Percentiles rank a stretch among this genome's conserved stretches.
Evolutionary conservation across 2,329 filamentous ascomycete species (phyloP).

Genomic region (Cladophialophora immunda): DNA sequence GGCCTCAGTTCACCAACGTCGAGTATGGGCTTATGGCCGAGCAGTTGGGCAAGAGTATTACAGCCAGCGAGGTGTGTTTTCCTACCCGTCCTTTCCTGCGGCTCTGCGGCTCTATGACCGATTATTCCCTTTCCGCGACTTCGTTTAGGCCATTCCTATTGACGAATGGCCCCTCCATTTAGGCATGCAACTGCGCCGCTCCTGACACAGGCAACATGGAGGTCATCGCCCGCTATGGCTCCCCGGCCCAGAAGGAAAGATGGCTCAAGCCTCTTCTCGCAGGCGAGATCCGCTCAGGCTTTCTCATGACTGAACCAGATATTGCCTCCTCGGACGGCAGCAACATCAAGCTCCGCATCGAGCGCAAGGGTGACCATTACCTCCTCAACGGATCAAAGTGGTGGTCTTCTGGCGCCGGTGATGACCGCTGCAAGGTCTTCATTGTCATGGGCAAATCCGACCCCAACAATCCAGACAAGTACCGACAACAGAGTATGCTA

Average conservation of each 20-base stretch:
- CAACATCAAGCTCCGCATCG: slow-evolving; percentile 88
- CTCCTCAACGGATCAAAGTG: slow-evolving; percentile 97
- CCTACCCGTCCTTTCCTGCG: neutral
- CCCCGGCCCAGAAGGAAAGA: slow-evolving; percentile 73
- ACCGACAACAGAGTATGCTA: slow-evolving; percentile 92
- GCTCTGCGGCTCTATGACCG: too few species aligned
- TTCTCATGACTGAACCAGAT: slow-evolving; percentile 93
- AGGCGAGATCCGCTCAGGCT: slow-evolving; percentile 86
- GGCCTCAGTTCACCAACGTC: slow-evolving; percentile 83
- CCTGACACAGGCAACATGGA: slow-evolving; percentile 98
- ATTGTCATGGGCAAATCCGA: slow-evolving; percentile 97
- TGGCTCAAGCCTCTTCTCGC: slow-evolving; percentile 85
- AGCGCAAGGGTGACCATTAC: slow-evolving; percentile 83
- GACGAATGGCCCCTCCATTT: neutral
- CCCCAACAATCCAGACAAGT: slow-evolving; percentile 75
- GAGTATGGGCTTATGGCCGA: slow-evolving; percentile 99
- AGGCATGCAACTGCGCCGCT: slow-evolving; percentile 77
- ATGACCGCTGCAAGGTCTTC: slow-evolving; percentile 90
- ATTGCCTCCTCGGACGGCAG: slow-evolving; percentile 90
- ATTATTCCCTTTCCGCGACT: neutral
- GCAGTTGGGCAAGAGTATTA: slow-evolving; percentile 84
- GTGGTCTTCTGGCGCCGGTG: slow-evolving; percentile 97
- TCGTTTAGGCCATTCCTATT: neutral
- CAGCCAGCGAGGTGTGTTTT: slow-evolving; percentile 77
- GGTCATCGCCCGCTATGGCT: slow-evolving; percentile 88